Base-by-base conservation (phyloP, 805 yeast genomes). In the Saturnispora serradocipensis region DNA sequence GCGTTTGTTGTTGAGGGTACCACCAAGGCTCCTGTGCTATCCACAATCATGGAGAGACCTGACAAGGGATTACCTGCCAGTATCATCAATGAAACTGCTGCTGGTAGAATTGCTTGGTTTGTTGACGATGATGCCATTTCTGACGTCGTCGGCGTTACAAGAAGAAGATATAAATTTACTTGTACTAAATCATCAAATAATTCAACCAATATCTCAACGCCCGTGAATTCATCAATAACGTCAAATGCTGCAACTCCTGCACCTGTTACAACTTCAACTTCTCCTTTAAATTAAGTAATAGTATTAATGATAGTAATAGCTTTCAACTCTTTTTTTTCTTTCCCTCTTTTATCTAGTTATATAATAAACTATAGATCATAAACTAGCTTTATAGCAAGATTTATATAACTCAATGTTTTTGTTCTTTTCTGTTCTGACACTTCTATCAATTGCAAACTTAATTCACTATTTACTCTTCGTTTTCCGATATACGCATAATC, bases 1-100 rank as follows among this genome's bases (percentile, higher is more conserved):
- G 84, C 96, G 0, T 91, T 91, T 66, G 97, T 91, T 39, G 97
- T 93, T 5, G 97, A 91, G 71, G 99, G 99, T 59, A 81, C 90
- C 44, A 88, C 95, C 24, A 91, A 91, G 69, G 97, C 97, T 3
- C 96, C 96, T 3, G 83, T 91, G 49, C 78, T 91, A 64, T 83
- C 88, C 64, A 86, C 84, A 11, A 90, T 91, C 52, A 86, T 91
- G 88, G 98, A 91, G 71, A 80, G 97, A 64, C 97, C 97, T 3
- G 98, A 93, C 65, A 89, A 89, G 72, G 97, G 96, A 1, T 76
- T 91, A 54, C 99, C 99, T 36, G 86, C 93, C 55, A 82, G 93
- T 54, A 84, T 91, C 53, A 96, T 91, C 51, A 90, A 90, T 64
- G 97, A 89, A 68, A 86, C 87, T 30, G 96, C 97, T n/a, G 96